Evolutionary conservation across 352 stramenopile species (phyloP), one percentile per base, ranked within the genome.

Genomic region (Pythium myriotylum): DNA sequence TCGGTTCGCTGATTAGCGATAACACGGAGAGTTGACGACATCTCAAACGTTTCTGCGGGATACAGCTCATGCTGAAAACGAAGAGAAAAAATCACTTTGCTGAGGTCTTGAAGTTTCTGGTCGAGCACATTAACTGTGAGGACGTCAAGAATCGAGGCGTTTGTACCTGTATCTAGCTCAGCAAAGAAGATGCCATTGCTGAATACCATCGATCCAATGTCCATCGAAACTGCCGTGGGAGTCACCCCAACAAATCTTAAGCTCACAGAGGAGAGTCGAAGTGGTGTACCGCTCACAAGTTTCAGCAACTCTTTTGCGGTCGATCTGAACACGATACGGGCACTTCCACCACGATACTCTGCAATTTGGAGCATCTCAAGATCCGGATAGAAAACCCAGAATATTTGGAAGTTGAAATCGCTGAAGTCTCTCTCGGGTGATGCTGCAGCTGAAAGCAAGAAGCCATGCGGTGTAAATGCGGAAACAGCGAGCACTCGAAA

Each of bases 41-140:
- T 2, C 33, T 62, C 45, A 32, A 62, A 59, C 2, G 12, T 19
- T 46, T 67, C 43, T 46, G 45, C 3, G 6, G 51, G 43, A 23
- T 53, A 57, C 16, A 60, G 20, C 1, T 61, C 59, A 22, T 61
- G 50, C 13, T 57, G 8, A 20, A 67, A 67, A 17, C 22, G 32
- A 16, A 67, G 16, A 12, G 10, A 9, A 39, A 67, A 0, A 33
- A n/a, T 39, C 8, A 33, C 27, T 33, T 56, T 41, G 19, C 9
- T 19, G 2, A 51, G 0, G 9, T 29, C 8, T 22, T 26, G 37
- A 7, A 13, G 4, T 2, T 26, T 13, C 16, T 12, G 13, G 17
- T 16, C 19, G 51, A 61, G 1, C n/a, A 66, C 20, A 3, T 51
- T 29, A 37, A 65, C 48, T n/a, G 13, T 23, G 6, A 54, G 32